Evolutionary conservation across 2,329 filamentous ascomycete species (phyloP).

Genomic region (Aureobasidium zeae): DNA sequence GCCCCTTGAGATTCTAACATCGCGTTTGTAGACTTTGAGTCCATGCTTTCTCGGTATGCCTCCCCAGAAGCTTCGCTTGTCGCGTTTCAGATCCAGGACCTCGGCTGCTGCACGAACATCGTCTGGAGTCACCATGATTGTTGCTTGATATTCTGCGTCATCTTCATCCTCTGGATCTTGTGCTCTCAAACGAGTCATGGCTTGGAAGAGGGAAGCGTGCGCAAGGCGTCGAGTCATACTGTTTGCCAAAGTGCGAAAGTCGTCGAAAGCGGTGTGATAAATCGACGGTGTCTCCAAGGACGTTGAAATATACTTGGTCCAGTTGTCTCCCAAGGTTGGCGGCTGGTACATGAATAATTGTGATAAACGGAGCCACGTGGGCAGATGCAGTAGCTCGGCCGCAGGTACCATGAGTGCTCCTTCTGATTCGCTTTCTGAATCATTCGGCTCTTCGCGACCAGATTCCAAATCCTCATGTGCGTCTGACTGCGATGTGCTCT

Average conservation of each 20-base stretch:
- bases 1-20: background rate
- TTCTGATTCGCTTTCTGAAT: too few species aligned
- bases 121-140: conserved; percentile 23
- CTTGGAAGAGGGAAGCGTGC: conserved; percentile 58
- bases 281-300: conserved; percentile 54
- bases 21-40: conserved; percentile 38
- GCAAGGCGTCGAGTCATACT: conserved; percentile 63
- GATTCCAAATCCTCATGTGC: too few species aligned
- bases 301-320: conserved; percentile 46
- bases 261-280: conserved; percentile 63
- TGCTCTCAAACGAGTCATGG: conserved; percentile 57
- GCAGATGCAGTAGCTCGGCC: conserved; percentile 49
- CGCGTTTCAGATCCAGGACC: conserved; percentile 42
- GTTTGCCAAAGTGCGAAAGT: conserved; percentile 60
- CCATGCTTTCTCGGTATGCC: conserved; percentile 43
- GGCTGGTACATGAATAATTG: conserved; percentile 65
- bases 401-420: conserved; percentile 35
- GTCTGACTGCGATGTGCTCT: too few species aligned
- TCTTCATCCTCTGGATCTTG: conserved; percentile 28
- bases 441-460: too few species aligned
- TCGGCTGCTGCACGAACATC: conserved; percentile 49
- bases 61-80: conserved; percentile 44
- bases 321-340: conserved; percentile 53
- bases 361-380: conserved; percentile 55
- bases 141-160: too few species aligned